These are phyloP conservation scores for Puccinia novopanici DNA, from an alignment of 1,284 basidiomycete genomes.

Conservation along the genomic window DNA sequence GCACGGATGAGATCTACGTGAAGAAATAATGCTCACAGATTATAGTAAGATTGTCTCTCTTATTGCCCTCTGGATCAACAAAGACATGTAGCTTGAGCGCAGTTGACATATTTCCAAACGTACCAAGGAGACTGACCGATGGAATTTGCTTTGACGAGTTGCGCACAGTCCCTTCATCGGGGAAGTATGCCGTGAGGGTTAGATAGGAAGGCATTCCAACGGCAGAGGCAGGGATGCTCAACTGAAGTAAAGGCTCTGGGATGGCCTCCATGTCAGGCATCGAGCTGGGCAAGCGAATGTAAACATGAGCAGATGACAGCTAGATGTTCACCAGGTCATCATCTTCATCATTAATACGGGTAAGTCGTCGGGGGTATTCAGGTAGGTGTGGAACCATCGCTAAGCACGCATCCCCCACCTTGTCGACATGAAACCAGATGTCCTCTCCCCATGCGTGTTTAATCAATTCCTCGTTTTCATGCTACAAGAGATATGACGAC, in stretches of 20 bases:
- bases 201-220: background rate
- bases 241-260: constrained; percentile 71
- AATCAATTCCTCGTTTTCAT: constrained; percentile 85
- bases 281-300: constrained; percentile 77
- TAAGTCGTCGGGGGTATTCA: background rate
- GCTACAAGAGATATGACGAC: too few relatives aligned
- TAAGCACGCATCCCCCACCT: constrained; percentile 53
- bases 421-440: constrained; percentile 67
- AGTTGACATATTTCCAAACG: background rate
- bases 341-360: constrained; percentile 71
- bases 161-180: constrained; percentile 73
- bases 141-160: constrained; percentile 95
- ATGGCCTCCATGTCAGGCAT: constrained; percentile 78
- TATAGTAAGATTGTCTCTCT: constrained; percentile 87
- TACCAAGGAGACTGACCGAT: constrained; percentile 74
- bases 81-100: constrained; percentile 3
- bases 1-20: constrained; percentile 33
- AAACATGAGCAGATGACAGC: constrained; percentile 62
- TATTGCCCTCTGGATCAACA: constrained; percentile 68
- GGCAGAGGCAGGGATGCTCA: background rate
- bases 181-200: background rate
- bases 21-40: constrained; percentile 86
- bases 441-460: constrained; percentile 73
- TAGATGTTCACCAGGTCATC: constrained; percentile 61
- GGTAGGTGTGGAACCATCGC: background rate